Evolutionary conservation across 2,329 filamentous ascomycete species (phyloP), one percentile per base, ranked within the genome.

Genomic region (Trichoderma cornu-damae): DNA sequence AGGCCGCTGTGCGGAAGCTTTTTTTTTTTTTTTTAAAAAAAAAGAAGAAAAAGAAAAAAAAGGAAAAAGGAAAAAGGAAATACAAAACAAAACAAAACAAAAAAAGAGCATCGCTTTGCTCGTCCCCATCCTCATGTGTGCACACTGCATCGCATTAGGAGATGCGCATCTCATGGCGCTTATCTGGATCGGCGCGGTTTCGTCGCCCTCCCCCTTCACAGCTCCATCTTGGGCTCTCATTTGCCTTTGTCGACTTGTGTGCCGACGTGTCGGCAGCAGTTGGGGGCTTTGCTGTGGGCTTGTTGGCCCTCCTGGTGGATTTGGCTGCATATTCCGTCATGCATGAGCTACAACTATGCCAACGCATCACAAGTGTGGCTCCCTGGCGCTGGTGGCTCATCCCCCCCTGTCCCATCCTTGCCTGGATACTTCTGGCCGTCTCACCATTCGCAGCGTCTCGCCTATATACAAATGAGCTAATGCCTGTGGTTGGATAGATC

Each of bases 271-370:
- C 57, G 52, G 48, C 61, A 49, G 37, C 58, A 57, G 55, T 61
- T 61, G 58, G 59, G 51, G 57, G 59, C 50, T 37, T 46, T 59
- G 59, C 40, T 57, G 58, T 38, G 54, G 52, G 53, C 58, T 61
- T 54, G 59, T 58, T 59, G 61, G 61, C 56, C n/a, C n/a, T n/a
- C n/a, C 26, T 44, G 49, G 59, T 56, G 57, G 58, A 38, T 34
- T 57, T 60, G 34, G 52, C 58, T 80, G 78, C 79, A 80, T 77
- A 75, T 79, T 76, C 77, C 77, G 77, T 80, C 77, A 80, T 82
- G 79, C 79, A 82, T 81, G 79, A 64, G 65, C 62, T 59, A 61
- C 71, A 64, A 65, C 62, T 59, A 60, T 71, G 69, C 69, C 69
- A 71, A 63, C 69, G 68, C 69, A 71, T 71, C 69, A 69, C 68